A percentile compares a stretch with the other conserved stretches of the same genome.
These are phyloP conservation scores for Symbiodinium pilosum DNA, from an alignment of 73 alveolate genomes.

Conservation along the genomic window DNA sequence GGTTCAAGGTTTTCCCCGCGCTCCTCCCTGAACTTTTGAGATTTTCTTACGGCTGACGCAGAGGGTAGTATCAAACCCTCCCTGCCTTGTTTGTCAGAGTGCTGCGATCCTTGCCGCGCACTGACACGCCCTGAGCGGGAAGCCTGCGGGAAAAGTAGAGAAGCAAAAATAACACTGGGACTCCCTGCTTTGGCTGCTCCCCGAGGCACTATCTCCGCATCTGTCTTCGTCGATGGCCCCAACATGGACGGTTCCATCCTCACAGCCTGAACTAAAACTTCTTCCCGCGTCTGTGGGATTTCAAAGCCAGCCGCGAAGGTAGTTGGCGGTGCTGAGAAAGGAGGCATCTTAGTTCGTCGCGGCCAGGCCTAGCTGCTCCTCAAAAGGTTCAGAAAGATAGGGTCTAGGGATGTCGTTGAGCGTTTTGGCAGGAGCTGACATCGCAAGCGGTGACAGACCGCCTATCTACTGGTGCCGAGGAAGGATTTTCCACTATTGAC, in stretches of 20 bases:
- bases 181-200: neutral
- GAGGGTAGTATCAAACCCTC: neutral
- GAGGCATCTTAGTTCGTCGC: conserved; percentile 69
- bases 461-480: conserved; percentile 88
- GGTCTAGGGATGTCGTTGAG: too few relatives aligned
- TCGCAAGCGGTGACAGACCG: conserved; percentile 52
- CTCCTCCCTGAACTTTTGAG: neutral
- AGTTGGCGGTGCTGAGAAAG: conserved; percentile 90
- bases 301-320: conserved; percentile 19
- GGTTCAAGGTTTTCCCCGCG: conserved; percentile 1
- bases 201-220: too few relatives aligned
- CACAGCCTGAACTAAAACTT: too few relatives aligned
- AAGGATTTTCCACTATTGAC: too few relatives aligned
- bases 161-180: neutral
- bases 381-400: neutral
- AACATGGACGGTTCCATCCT: neutral
- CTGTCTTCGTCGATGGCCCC: conserved; percentile 6
- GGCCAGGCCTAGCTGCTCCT: conserved; percentile 47
- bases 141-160: neutral
- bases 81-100: neutral
- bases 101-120: neutral
- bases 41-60: neutral
- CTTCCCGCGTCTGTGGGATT: too few relatives aligned
- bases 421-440: conserved; percentile 66
- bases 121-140: neutral